Conservation (phyloP, 75 land plant species). For the Pseudotsuga menziesii region DNA sequence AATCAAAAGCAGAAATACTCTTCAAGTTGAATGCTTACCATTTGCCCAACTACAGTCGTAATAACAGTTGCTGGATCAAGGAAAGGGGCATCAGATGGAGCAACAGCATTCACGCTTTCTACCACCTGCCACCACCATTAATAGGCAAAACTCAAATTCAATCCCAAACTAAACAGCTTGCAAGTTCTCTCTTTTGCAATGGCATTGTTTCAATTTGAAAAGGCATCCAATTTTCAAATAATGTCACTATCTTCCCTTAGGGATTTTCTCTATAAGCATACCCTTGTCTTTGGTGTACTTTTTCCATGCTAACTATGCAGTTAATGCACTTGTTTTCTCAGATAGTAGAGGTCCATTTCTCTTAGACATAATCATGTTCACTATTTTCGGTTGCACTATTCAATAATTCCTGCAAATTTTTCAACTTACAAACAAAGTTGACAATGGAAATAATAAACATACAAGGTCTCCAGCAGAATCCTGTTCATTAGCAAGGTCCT, state of each 20-base stretch:
- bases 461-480: slow-evolving; percentile 67
- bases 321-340: background rate
- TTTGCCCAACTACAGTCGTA: slow-evolving; percentile 66
- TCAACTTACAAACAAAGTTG: background rate
- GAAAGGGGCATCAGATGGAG: slow-evolving; percentile 32
- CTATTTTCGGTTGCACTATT: background rate
- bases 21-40: slow-evolving; percentile 41
- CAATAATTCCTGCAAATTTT: background rate
- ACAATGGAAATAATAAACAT: slow-evolving; percentile 4
- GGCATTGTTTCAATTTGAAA: background rate
- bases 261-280: background rate
- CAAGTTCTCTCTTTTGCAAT: background rate
- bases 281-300: background rate
- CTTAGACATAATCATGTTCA: too few relatives aligned
- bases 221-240: background rate
- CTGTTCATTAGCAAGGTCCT: slow-evolving; percentile 84
- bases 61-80: slow-evolving; percentile 39
- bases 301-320: background rate
- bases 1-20: background rate
- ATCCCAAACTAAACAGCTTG: background rate
- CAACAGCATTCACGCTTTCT: slow-evolving; percentile 49
- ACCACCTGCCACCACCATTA: slow-evolving; percentile 38
- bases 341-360: too few relatives aligned
- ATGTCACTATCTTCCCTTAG: background rate
- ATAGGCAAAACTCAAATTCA: background rate